A percentile compares a stretch with the other conserved stretches of the same genome.
phyloP scores from a whole-genome alignment of 1,284 basidiomycete species.

The Vanrija humicola region DNA sequence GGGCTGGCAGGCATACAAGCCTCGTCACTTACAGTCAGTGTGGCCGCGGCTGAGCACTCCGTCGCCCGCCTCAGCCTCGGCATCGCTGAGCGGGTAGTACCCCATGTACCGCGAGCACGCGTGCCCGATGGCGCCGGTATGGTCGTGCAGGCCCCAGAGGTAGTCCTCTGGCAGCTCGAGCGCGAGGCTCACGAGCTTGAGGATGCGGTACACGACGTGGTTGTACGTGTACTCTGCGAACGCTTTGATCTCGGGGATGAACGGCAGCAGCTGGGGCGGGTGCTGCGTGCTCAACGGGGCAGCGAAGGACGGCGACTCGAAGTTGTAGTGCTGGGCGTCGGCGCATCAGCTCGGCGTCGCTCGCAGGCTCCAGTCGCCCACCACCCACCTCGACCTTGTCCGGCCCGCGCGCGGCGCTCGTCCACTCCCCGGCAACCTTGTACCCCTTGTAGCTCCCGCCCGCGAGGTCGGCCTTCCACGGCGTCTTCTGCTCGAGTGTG shows the following conservation, averaged over 20 bases:
- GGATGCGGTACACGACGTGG: slow-evolving; percentile 44
- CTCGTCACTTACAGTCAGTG: slow-evolving; percentile 35
- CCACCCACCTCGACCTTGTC: slow-evolving; percentile 40
- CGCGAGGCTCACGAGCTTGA: slow-evolving; percentile 40
- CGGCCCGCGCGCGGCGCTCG: slow-evolving; percentile 36
- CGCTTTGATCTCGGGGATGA: slow-evolving; percentile 37
- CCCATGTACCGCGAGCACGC: slow-evolving; percentile 45
- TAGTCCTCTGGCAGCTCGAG: slow-evolving; percentile 45
- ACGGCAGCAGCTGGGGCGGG: slow-evolving; percentile 16
- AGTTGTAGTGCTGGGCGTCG: slow-evolving; percentile 41
- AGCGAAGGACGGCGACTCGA: slow-evolving; percentile 39
- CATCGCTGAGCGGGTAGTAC: slow-evolving; percentile 41
- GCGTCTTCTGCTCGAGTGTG: slow-evolving; percentile 64
- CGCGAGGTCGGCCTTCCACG: too few species aligned
- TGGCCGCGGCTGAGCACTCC: slow-evolving; percentile 48
- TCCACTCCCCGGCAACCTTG: slow-evolving; percentile 47
- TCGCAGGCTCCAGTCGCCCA: neutral
- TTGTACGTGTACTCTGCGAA: slow-evolving; percentile 46
- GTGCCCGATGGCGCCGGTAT: slow-evolving; percentile 38
- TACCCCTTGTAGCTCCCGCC: slow-evolving; percentile 25
- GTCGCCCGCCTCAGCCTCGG: slow-evolving; percentile 37
- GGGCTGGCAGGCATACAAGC: too few species aligned
- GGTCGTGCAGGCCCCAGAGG: slow-evolving; percentile 43
- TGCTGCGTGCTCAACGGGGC: slow-evolving; percentile 3
- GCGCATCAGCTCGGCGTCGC: neutral